These are phyloP conservation scores for Phaeosphaeriaceae sp. DNA, from an alignment of 2,329 filamentous ascomycete genomes.

Conservation along the genomic window DNA sequence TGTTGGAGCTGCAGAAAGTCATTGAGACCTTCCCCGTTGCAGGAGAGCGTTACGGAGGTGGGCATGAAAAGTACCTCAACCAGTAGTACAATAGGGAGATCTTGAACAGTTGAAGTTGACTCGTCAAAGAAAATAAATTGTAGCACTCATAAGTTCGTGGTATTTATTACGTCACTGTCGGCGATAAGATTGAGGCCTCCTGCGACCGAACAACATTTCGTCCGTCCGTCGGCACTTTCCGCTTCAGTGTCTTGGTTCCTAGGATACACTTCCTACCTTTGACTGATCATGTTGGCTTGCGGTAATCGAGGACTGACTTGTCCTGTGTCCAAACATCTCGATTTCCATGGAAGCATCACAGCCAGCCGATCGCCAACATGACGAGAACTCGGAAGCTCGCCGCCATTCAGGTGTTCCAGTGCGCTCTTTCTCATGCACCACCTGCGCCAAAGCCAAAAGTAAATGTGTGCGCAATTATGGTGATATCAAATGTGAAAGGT, in stretches of 20 bases:
- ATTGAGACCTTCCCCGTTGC: slow-evolving; percentile 7
- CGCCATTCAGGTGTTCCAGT: neutral
- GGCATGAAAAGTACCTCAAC: slow-evolving; percentile 17
- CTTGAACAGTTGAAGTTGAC: neutral
- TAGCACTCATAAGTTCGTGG: neutral
- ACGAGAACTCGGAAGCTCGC: neutral
- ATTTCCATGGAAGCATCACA: neutral
- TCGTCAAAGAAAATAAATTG: neutral
- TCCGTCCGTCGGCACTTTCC: no score
- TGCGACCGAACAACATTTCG: no score
- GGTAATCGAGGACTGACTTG: no score
- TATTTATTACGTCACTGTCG: neutral
- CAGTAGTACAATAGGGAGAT: neutral
- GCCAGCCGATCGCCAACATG: neutral
- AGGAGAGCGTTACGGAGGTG: slow-evolving; percentile 17
- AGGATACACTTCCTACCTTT: no score
- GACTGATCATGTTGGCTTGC: no score
- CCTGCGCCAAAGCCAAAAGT: slow-evolving; percentile 11
- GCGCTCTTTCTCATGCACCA: slow-evolving; percentile 3
- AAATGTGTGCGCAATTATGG: slow-evolving; percentile 7
- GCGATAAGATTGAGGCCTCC: no score
- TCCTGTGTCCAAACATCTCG: neutral
- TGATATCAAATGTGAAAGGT: slow-evolving; percentile 7
- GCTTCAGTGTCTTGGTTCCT: no score
- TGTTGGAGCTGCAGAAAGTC: neutral